Base-by-base conservation (phyloP, 805 yeast genomes). In the Ogataea polymorpha region DNA sequence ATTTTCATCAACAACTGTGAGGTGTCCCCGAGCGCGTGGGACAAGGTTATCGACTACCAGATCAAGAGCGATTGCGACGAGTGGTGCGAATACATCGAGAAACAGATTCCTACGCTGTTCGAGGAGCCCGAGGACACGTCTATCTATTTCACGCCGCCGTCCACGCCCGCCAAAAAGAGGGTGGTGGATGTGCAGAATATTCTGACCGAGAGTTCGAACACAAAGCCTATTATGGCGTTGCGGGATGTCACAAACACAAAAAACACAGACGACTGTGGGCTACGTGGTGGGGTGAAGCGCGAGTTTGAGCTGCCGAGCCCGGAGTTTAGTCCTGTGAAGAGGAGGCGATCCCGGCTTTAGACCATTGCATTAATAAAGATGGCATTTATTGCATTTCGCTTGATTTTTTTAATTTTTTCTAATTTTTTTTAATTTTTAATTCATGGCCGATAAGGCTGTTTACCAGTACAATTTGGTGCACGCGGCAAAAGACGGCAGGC, bases 21-120 rank as follows among this genome's bases (percentile, higher is more conserved):
- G 1, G 65, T 84, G 8, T 70, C 83, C 2, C 68, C 73, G 39
- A 68, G 79, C 30, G 66, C 71, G 14, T 91, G 97, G 96, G 74
- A 77, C 25, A 72, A 72, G 0, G 63, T 75, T 8, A 77, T 90
- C 37, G 97, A 91, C 63, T 86, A 80, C 62, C 95, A 89, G 55
- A 73, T 91, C 4, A 63, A 77, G 37, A 66, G 80, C 37, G 96
- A 88, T 56, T 86, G 96, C 58, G 98, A 91, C 62, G 70, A 70
- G 17, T 91, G 95, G 79, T 83, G 89, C 18, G 62, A 66, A 12
- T 68, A 71, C 32, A 61, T 86, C 26, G 72, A 74, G 48, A 41
- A 46, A 5, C 72, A 77, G 30, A 62, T 79, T 6, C 89, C 93
- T 2, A 75, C 72, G 44, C 68, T 82, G 51, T 85, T 84, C 72